Evolutionary conservation across 2,329 filamentous ascomycete genomes (phyloP).

Genomic region (Fusarium newnesense): DNA sequence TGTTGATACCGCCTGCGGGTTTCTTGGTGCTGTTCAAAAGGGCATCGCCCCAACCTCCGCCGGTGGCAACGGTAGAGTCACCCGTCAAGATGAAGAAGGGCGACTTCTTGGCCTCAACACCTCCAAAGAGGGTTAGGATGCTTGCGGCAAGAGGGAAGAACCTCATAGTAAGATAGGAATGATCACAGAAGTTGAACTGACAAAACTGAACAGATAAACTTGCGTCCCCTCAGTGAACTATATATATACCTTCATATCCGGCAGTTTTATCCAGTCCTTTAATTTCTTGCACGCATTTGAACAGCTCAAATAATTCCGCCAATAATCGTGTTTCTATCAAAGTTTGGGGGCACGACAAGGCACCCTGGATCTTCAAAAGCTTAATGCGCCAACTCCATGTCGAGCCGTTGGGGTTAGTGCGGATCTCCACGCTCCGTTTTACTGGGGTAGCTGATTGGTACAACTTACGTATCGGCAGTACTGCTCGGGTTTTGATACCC

Average conservation of each 20-base stretch:
- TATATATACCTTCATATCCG: neutral
- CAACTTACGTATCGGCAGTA: neutral
- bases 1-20: neutral
- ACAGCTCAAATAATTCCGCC: neutral
- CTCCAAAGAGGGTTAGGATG: neutral
- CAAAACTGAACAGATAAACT: too few relatives aligned
- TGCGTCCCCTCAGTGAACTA: neutral
- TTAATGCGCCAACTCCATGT: neutral
- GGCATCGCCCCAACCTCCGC: conserved; percentile 9
- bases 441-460: neutral
- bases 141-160: neutral
- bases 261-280: neutral
- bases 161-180: neutral
- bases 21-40: conserved; percentile 3
- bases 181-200: neutral
- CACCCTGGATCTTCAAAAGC: neutral
- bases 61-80: conserved; percentile 12
- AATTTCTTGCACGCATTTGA: neutral
- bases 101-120: neutral
- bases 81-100: conserved; percentile 17
- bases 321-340: fast-evolving
- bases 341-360: neutral
- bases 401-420: neutral
- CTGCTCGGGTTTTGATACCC: neutral
- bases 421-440: neutral